Conservation (phyloP, 768 basidiomycete genomes). For the Mycena vulgaris region DNA sequence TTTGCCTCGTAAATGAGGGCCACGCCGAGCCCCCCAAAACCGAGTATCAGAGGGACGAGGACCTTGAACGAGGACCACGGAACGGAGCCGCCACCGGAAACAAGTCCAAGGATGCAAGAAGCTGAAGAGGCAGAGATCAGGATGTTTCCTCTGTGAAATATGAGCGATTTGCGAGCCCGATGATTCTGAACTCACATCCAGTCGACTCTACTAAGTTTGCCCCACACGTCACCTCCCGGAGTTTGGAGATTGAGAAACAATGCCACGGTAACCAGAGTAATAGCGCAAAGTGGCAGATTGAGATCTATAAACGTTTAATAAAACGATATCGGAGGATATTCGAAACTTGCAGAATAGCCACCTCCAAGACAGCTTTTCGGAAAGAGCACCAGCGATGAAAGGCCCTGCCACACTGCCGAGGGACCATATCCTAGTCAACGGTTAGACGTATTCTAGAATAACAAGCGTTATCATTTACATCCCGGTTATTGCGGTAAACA, state of each 20-base stretch:
- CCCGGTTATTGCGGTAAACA: slow-evolving; percentile 43
- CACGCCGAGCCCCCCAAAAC: slow-evolving; percentile 36
- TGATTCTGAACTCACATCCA: slow-evolving; percentile 10
- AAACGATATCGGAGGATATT: slow-evolving; percentile 46
- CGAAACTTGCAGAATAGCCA: slow-evolving; percentile 54
- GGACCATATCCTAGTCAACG: slow-evolving; percentile 46
- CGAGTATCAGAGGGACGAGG: slow-evolving; percentile 60
- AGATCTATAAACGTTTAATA: neutral
- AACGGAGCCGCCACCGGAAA: slow-evolving; percentile 58
- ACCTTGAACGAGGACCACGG: slow-evolving; percentile 56
- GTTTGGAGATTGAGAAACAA: slow-evolving; percentile 3
- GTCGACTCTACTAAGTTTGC: slow-evolving; percentile 2
- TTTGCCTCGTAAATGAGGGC: neutral
- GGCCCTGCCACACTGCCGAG: slow-evolving; percentile 50
- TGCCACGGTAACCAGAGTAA: neutral
- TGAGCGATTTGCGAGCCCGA: slow-evolving; percentile 44
- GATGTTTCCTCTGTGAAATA: slow-evolving; percentile 52
- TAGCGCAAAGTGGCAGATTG: slow-evolving; percentile 9
- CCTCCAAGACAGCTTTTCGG: slow-evolving; percentile 50
- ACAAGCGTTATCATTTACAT: slow-evolving; percentile 31
- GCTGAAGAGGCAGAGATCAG: slow-evolving; percentile 48
- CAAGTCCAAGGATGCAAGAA: slow-evolving; percentile 49
- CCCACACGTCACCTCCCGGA: neutral
- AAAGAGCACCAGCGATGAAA: slow-evolving; percentile 50
- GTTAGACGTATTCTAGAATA: neutral